phyloP scores from a whole-genome alignment of 2,329 filamentous ascomycete species.

The Xylaria sp. region DNA sequence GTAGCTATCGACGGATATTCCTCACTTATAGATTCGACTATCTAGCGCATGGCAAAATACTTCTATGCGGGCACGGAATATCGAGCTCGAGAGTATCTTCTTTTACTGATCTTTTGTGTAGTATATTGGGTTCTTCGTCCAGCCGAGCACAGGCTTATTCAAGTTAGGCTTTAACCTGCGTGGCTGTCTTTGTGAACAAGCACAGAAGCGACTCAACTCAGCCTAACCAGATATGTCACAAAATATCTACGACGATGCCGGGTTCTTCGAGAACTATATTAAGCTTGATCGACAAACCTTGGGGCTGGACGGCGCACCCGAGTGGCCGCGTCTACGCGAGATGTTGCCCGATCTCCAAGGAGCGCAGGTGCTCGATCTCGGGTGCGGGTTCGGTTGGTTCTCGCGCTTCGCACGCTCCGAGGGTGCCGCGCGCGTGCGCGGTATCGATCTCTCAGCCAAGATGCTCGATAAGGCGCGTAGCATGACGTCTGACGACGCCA shows the following conservation, averaged over 20 bases:
- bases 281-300: slow-evolving; percentile 54
- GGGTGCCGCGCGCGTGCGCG: slow-evolving; percentile 52
- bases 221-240: slow-evolving; percentile 47
- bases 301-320: slow-evolving; percentile 55
- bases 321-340: slow-evolving; percentile 57
- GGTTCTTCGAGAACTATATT: slow-evolving; percentile 58
- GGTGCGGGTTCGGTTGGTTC: slow-evolving; percentile 61
- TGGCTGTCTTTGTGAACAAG: neutral
- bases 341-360: slow-evolving; percentile 53
- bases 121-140: neutral
- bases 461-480: slow-evolving; percentile 55
- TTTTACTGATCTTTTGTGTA: neutral
- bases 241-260: slow-evolving; percentile 56
- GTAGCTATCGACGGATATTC: neutral
- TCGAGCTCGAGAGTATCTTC: neutral
- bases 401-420: slow-evolving; percentile 55
- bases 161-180: neutral
- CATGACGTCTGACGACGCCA: slow-evolving; percentile 46
- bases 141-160: neutral
- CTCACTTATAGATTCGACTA: neutral
- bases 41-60: neutral
- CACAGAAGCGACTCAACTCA: neutral
- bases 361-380: slow-evolving; percentile 56
- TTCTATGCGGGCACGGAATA: neutral
- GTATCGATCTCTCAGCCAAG: slow-evolving; percentile 56